Conservation (phyloP, 768 basidiomycete species). For the Pleurotus citrinopileatus region DNA sequence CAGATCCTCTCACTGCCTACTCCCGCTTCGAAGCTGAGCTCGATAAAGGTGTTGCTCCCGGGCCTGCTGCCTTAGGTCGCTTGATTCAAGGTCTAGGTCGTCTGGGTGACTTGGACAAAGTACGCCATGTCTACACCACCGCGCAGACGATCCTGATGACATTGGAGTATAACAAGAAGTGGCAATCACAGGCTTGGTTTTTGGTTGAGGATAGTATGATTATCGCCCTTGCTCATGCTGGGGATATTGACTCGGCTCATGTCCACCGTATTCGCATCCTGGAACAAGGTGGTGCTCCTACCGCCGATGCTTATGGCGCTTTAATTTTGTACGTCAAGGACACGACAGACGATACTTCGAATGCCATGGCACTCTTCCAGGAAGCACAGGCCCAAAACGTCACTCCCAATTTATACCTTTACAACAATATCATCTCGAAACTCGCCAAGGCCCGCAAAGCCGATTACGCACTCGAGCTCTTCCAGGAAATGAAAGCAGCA, state of each 20-base stretch:
- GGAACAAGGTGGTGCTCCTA: conserved; percentile 72
- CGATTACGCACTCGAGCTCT: conserved; percentile 83
- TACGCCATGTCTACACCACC: conserved; percentile 61
- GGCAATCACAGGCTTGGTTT: conserved; percentile 67
- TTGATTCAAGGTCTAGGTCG: conserved; percentile 74
- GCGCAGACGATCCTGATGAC: conserved; percentile 60
- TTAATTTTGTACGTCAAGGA: conserved; percentile 86
- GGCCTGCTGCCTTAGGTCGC: conserved; percentile 48
- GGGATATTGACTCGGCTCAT: conserved; percentile 77
- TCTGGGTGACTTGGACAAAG: conserved; percentile 52
- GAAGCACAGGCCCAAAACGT: conserved; percentile 74
- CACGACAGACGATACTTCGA: conserved; percentile 92
- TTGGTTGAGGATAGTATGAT: conserved; percentile 87
- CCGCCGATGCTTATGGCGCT: conserved; percentile 89
- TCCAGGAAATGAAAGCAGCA: conserved; percentile 78
- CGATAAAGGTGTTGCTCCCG: conserved; percentile 45
- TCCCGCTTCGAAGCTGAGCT: conserved; percentile 44
- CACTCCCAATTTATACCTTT: conserved; percentile 80
- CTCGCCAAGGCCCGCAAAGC: conserved; percentile 93
- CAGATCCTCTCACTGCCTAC: conserved; percentile 41
- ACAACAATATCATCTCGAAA: conserved; percentile 97
- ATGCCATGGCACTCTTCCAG: conserved; percentile 80
- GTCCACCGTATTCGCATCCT: conserved; percentile 77
- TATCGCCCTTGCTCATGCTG: conserved; percentile 78
- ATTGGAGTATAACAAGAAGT: conserved; percentile 38